Evolutionary conservation across 192 early-diverging fungal species (phyloP), one percentile per base, ranked within the genome.

Genomic region (Backusella macrospora): DNA sequence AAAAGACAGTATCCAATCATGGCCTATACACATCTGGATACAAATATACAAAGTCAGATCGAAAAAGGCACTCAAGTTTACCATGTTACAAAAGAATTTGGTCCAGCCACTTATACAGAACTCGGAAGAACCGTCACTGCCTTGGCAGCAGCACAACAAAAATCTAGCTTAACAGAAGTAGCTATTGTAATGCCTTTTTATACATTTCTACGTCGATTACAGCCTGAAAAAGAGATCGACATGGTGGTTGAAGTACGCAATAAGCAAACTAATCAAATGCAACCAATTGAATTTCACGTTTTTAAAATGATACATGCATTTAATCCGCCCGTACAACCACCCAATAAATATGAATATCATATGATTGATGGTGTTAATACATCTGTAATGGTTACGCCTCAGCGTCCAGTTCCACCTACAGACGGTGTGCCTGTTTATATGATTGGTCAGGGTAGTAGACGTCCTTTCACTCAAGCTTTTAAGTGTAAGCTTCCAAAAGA

Each of bases 1-100:
- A 68, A 81, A 9, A 75, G 83, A 37, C 82, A 83, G 34, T 87
- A 83, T 38, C 80, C 83, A 46, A 76, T 78, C 26, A 77, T 83
- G 21, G 70, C 81, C 14, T 88, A 88, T 62, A 73, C 79, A 37
- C 81, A 81, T 47, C 65, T 88, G 37, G 78, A 84, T 62, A 72
- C 80, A 16, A 44, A 77, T 21, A 62, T 77, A 10, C 52, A 59
- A 47, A 55, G 68, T 38, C 55, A 47, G 4, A 77, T 83, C 44
- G 73, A 76, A 34, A 78, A 81, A 72, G 80, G 70, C 38, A 82
- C 82, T 29, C 78, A 75, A 45, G 83, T 88, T n/a, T 88, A 85
- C 42, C 87, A 88, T 63, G 75, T 88, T 49, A 86, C 85, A 23
- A 85, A 86, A 65, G 87, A 88, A 48, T 88, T 86, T 78, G 85